These are phyloP conservation scores for Capsicum chinense DNA, from an alignment of 257 asterid species.

Conservation along the genomic window DNA sequence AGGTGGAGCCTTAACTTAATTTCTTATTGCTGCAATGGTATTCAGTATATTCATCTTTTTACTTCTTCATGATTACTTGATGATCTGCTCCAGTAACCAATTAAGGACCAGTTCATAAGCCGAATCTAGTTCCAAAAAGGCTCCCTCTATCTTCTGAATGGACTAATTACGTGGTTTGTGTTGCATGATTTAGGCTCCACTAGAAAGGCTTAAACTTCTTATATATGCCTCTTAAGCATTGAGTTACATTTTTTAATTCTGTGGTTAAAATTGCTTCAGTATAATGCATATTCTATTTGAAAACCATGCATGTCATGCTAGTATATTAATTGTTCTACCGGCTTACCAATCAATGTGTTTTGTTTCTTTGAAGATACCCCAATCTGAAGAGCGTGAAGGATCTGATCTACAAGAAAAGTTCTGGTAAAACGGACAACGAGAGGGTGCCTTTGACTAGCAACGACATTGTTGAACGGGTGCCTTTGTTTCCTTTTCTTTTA, in stretches of 20 bases:
- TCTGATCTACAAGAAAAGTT: slow-evolving; percentile 88
- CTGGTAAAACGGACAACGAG: slow-evolving; percentile 58
- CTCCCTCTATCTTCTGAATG: background rate
- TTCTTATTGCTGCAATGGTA: background rate
- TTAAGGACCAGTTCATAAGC: background rate
- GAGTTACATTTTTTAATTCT: background rate
- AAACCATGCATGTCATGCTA: background rate
- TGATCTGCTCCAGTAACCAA: background rate
- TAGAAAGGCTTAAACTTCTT: background rate
- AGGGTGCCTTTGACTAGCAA: slow-evolving; percentile 82
- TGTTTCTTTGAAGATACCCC: slow-evolving; percentile 61
- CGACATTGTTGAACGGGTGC: slow-evolving; percentile 82
- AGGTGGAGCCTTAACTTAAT: slow-evolving; percentile 72
- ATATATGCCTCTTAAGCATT: background rate
- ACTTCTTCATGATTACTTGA: background rate
- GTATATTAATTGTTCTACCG: no score
- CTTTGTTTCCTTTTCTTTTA: background rate
- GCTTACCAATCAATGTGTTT: background rate
- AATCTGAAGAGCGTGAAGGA: slow-evolving; percentile 82
- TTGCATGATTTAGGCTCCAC: background rate
- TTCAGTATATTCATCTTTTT: background rate
- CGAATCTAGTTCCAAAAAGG: background rate
- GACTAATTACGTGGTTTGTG: background rate
- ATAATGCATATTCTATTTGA: background rate
- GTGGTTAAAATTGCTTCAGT: background rate